Base-by-base conservation (phyloP, 768 basidiomycete species). In the Suillus paluster region DNA sequence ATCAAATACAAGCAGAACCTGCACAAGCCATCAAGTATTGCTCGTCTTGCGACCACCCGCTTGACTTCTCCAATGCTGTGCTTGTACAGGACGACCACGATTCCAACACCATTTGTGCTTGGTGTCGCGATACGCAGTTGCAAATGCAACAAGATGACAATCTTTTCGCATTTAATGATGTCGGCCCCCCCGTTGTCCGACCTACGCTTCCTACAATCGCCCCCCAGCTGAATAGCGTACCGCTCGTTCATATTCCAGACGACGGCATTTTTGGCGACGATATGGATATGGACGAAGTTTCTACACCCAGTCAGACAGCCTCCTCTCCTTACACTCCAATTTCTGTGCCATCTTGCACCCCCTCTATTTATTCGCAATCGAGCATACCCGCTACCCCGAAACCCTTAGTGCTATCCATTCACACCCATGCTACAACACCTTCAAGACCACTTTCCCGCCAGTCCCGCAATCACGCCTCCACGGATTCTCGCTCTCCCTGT, bases 41-140 rank as follows among this genome's bases (percentile, higher is more conserved):
- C 61, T 71, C 71, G 33, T 67, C 61, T 50, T 79, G 75, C 60
- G 70, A 70, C 57, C 68, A 64, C 59, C 72, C 70, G 19, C 70
- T 78, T 45, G 75, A 77, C 62, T 58, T 69, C 25, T 45, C 67
- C 63, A 70, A 65, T 62, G 45, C 71, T 58, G 69, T 70, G 63
- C 57, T 71, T 63, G 57, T 73, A 42, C 67, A 68, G 59, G 70
- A 71, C 64, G 67, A 59, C 62, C 59, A 66, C 38, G 71, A 73
- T 49, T 42, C 68, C 17, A 67, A 66, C 63, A 71, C 73, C 63
- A 80, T 86, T 58, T 87, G 85, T 66, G 73, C 75, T 15, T 70
- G 78, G 53, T 87, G 85, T 76, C 80, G 80, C 38, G 78, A 79
- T 41, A 77, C 74, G 61, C 65, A 46, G 15, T 27, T 27, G 34